phyloP scores from a whole-genome alignment of 345 rosid genomes.

The Erucastrum elatum region DNA sequence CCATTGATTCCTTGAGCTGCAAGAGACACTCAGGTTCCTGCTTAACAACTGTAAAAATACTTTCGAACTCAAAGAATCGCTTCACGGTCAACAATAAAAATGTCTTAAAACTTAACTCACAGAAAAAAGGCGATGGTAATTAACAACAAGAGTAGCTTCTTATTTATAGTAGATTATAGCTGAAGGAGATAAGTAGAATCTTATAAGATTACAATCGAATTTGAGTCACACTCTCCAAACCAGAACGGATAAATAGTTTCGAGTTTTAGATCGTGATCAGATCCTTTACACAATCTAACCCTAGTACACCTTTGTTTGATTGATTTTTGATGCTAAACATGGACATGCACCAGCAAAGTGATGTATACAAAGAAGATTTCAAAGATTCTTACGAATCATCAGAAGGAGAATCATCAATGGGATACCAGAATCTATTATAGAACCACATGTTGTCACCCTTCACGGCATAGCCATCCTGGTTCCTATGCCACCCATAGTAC shows the following conservation, averaged over 20 bases:
- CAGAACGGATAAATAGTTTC: background rate
- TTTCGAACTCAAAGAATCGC: too few relatives aligned
- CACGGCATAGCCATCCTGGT: constrained; percentile 75
- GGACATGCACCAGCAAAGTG: background rate
- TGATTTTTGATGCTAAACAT: background rate
- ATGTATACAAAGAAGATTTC: background rate
- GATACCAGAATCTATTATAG: constrained; percentile 65
- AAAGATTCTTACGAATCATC: constrained; percentile 1
- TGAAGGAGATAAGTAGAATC: background rate
- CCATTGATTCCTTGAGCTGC: background rate
- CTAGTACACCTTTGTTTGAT: background rate
- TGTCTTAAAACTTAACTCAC: background rate
- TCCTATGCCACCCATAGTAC: constrained; percentile 70
- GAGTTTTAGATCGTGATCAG: background rate
- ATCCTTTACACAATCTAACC: background rate
- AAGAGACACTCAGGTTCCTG: background rate
- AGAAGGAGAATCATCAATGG: constrained; percentile 51
- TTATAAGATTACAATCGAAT: background rate
- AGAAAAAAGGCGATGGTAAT: background rate
- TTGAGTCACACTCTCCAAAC: background rate
- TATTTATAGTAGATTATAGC: background rate
- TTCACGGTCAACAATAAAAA: background rate
- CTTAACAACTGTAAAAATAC: too few relatives aligned
- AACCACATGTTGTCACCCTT: constrained; percentile 86
- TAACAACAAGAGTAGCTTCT: background rate